Evolutionary conservation across 768 basidiomycete genomes (phyloP).

Genomic region (Boletus rubroflammeus): DNA sequence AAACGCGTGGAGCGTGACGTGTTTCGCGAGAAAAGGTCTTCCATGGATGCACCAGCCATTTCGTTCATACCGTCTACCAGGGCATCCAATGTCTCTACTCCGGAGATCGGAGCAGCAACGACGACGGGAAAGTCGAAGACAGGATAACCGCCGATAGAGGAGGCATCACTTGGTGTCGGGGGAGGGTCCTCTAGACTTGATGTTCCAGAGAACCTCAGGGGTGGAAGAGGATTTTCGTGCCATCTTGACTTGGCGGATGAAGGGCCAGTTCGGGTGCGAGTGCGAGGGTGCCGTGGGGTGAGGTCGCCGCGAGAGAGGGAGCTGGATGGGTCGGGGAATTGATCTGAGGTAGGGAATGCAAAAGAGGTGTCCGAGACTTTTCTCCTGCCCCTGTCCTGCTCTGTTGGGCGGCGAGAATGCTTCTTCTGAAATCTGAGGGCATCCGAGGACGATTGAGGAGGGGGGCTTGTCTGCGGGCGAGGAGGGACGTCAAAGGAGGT

Average conservation of each 20-base stretch:
- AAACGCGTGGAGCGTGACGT: conserved; percentile 50
- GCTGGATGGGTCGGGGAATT: conserved; percentile 25
- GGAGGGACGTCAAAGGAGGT: conserved; percentile 49
- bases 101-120: conserved; percentile 72
- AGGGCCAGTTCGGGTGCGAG: conserved; percentile 58
- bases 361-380: conserved; percentile 26
- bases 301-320: conserved; percentile 25
- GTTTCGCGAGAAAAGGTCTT: conserved; percentile 47
- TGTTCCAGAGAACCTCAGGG: conserved; percentile 62
- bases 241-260: conserved; percentile 41
- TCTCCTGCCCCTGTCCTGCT: conserved; percentile 26
- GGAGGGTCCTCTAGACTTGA: conserved; percentile 75
- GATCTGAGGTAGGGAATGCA: conserved; percentile 26
- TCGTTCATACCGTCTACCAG: conserved; percentile 89
- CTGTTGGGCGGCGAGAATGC: conserved; percentile 23
- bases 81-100: conserved; percentile 86
- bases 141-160: conserved; percentile 13
- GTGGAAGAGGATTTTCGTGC: conserved; percentile 45
- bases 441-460: conserved; percentile 28
- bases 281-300: conserved; percentile 41
- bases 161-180: conserved; percentile 58
- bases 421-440: conserved; percentile 14
- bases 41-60: conserved; percentile 66
- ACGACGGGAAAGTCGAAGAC: conserved; percentile 56
- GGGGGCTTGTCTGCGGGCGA: conserved; percentile 36